Percentiles rank a stretch among this genome's conserved stretches.
These are phyloP conservation scores for Epichloe baconii DNA, from an alignment of 2,329 filamentous ascomycete genomes.

Conservation along the genomic window DNA sequence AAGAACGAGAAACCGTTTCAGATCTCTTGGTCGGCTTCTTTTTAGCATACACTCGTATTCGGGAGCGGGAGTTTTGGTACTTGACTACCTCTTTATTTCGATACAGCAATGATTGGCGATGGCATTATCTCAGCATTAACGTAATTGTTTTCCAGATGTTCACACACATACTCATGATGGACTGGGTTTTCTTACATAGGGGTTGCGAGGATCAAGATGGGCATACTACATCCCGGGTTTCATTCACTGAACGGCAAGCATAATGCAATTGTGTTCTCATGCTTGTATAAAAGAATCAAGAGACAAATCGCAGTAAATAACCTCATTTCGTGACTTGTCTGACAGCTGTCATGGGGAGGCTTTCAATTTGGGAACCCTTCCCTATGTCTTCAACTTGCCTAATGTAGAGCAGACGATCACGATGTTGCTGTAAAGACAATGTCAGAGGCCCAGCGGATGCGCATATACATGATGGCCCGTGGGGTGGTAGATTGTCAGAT, in stretches of 20 bases:
- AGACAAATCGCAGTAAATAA: no score
- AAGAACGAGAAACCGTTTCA: background rate
- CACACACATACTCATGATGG: background rate
- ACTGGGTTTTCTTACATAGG: background rate
- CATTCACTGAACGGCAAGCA: no score
- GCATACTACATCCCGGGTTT: background rate
- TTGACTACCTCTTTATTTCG: background rate
- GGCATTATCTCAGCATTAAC: constrained; percentile 2
- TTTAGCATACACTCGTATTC: background rate
- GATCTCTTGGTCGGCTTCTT: background rate
- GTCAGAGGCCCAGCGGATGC: background rate
- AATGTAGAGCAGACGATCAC: no score
- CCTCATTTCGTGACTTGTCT: no score
- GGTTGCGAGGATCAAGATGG: background rate
- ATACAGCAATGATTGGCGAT: background rate
- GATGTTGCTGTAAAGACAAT: no score
- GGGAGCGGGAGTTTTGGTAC: background rate
- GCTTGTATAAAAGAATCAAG: no score
- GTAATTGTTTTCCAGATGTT: background rate
- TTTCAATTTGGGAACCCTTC: no score
- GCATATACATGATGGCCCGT: no score
- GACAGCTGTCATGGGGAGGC: no score
- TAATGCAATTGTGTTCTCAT: no score
- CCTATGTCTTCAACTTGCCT: no score
- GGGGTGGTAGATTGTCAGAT: no score